Percentiles rank a stretch among this genome's conserved stretches.
Conservation (phyloP, 2,329 filamentous ascomycete species). For the Pseudogymnoascus sp. region DNA sequence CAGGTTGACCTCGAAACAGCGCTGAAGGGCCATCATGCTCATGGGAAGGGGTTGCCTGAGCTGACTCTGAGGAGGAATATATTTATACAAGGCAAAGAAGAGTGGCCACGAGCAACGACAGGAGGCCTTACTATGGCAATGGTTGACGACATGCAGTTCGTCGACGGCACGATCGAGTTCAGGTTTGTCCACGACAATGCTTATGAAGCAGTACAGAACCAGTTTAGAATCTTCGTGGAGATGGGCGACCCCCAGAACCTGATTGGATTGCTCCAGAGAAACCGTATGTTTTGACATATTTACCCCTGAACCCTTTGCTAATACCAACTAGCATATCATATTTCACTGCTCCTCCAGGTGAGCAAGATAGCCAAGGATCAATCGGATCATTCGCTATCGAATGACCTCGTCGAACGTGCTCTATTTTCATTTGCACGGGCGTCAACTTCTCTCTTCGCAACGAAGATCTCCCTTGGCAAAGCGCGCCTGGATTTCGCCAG, state of each 20-base stretch:
- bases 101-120: constrained; percentile 61
- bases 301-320: constrained; percentile 13
- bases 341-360: constrained; percentile 87
- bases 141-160: constrained; percentile 34
- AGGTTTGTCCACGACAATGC: constrained; percentile 63
- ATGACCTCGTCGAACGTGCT: constrained; percentile 82
- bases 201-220: constrained; percentile 66
- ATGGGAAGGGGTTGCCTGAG: constrained; percentile 49
- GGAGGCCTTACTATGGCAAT: constrained; percentile 79
- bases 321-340: constrained; percentile 61
- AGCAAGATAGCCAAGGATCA: constrained; percentile 89
- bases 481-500: constrained; percentile 73
- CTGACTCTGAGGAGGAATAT: constrained; percentile 54
- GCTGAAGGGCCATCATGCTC: constrained; percentile 34
- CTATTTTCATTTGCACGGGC: constrained; percentile 91
- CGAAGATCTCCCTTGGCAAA: constrained; percentile 65
- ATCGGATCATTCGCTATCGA: constrained; percentile 74
- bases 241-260: constrained; percentile 76
- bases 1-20: constrained; percentile 33
- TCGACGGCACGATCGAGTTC: constrained; percentile 61
- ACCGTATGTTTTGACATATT: constrained; percentile 37
- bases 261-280: constrained; percentile 62
- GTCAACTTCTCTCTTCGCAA: constrained; percentile 72
- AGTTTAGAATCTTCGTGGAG: constrained; percentile 74
- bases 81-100: constrained; percentile 62